A percentile compares a stretch with the other conserved stretches of the same genome.
These are phyloP conservation scores for Calonectria naviculata DNA, from an alignment of 2,329 filamentous ascomycete genomes.

Conservation along the genomic window DNA sequence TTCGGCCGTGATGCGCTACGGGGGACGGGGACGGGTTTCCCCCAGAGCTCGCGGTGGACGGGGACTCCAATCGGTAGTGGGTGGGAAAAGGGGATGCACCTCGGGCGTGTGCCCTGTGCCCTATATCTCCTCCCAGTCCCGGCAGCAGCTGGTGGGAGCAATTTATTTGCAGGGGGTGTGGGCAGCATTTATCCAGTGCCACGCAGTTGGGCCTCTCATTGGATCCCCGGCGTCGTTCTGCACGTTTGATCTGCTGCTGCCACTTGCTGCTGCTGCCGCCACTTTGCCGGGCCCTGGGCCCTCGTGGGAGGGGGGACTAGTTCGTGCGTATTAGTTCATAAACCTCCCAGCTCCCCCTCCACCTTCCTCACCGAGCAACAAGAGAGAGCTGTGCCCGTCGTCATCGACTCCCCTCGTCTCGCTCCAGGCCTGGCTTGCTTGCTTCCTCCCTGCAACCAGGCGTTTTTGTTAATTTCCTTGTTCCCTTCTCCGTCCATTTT, in stretches of 20 bases:
- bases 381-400: background rate
- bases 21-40: too few relatives aligned
- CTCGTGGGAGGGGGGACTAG: background rate
- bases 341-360: background rate
- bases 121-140: too few relatives aligned
- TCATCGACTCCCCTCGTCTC: background rate
- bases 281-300: background rate
- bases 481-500: background rate
- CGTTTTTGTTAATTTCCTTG: background rate
- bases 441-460: background rate
- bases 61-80: too few relatives aligned
- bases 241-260: constrained; percentile 6
- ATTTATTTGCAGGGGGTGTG: background rate
- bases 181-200: background rate
- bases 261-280: background rate
- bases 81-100: background rate
- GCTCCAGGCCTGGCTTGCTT: background rate
- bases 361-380: background rate
- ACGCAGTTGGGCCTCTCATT: background rate
- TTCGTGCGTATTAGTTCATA: background rate
- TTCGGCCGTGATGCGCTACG: too few relatives aligned
- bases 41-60: too few relatives aligned
- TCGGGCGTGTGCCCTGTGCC: background rate
- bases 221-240: background rate
- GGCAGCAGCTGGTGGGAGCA: background rate